Evolutionary conservation across 768 basidiomycete genomes (phyloP), one percentile per base, ranked within the genome.

Genomic region (Collybia sordida): DNA sequence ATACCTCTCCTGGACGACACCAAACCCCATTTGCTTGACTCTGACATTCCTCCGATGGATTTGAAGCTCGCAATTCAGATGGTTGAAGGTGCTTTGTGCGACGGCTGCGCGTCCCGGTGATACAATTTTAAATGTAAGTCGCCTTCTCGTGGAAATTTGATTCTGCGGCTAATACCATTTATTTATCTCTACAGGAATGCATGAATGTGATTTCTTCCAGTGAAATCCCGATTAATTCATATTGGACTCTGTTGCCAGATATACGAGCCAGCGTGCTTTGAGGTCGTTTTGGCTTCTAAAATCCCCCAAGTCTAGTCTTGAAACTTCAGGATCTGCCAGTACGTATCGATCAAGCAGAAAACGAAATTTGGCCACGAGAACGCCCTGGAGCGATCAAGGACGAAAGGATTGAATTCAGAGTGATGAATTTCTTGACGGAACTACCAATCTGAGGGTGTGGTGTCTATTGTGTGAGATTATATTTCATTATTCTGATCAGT

Each of bases 381-480:
- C 63, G 53, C 42, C 73, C 73, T 3, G 60, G 67, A 28, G 73
- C 69, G 1, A 59, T 76, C 14, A 49, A 55, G n/a, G 58, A 71
- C 34, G 48, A 68, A 12, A 57, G 68, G 3, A 62, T 77, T 24
- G 55, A 69, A 22, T 74, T 78, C 52, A 60, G 62, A 18, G 47
- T 67, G 0, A 59, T 77, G 11, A 66, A 78, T 42, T 76, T 78
- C 51, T 64, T 77, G 23, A 56, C 47, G 4, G 70, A 72, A 12
- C 39, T 64, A 1, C 74, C 74, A 1, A 65, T 70, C 4, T 42
- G 53, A 7, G 67, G 59, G 3, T 72, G 70, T 42, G 66, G 73
- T 45, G 55, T 73, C 14, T 75, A 77, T 57, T 74, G 71, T 57
- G 74, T 76, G 57, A 56, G 69, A 31, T 31, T 2, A 11, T 7